Evolutionary conservation across 208 protist species (phyloP).

Genomic region (Crithidia bombi): DNA sequence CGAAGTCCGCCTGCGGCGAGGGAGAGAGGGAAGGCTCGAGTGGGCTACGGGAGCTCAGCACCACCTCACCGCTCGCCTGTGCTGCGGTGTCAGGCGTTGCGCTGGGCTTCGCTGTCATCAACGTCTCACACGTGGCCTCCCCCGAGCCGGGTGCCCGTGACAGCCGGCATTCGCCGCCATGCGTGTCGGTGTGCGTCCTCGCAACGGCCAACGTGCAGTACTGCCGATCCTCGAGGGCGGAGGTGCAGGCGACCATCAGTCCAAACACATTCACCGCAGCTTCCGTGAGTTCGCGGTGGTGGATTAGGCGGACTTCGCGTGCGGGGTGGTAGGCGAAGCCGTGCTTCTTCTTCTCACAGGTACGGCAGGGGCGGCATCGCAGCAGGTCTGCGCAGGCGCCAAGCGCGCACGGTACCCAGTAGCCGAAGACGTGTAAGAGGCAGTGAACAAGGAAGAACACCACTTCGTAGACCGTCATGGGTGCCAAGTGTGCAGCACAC

Average conservation of each 20-base stretch:
- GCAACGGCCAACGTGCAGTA: slow-evolving; percentile 21
- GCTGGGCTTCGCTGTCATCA: background rate
- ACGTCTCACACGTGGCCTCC: background rate
- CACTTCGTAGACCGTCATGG: slow-evolving; percentile 19
- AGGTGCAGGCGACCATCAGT: slow-evolving; percentile 33
- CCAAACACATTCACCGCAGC: slow-evolving; percentile 41
- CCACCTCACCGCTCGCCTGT: too few relatives aligned
- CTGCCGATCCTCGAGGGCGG: slow-evolving; percentile 37
- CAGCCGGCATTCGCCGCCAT: background rate
- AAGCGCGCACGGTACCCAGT: slow-evolving; percentile 33
- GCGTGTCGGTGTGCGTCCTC: background rate
- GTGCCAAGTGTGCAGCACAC: too few relatives aligned
- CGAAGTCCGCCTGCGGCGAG: background rate
- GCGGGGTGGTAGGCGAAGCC: slow-evolving; percentile 36
- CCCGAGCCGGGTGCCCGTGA: background rate
- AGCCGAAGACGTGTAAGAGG: slow-evolving; percentile 44
- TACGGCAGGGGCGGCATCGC: slow-evolving; percentile 30
- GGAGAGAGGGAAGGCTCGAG: background rate
- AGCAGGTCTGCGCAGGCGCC: slow-evolving; percentile 28
- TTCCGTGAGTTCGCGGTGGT: slow-evolving; percentile 28
- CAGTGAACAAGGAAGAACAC: slow-evolving; percentile 49
- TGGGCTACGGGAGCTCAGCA: background rate
- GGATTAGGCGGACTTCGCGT: slow-evolving; percentile 37
- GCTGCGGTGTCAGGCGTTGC: background rate
- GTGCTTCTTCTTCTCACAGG: slow-evolving; percentile 11